A percentile compares a stretch with the other conserved stretches of the same genome.
Evolutionary conservation across 441 rosid genomes (phyloP).

Genomic region (Arabidopsis hybrid): DNA sequence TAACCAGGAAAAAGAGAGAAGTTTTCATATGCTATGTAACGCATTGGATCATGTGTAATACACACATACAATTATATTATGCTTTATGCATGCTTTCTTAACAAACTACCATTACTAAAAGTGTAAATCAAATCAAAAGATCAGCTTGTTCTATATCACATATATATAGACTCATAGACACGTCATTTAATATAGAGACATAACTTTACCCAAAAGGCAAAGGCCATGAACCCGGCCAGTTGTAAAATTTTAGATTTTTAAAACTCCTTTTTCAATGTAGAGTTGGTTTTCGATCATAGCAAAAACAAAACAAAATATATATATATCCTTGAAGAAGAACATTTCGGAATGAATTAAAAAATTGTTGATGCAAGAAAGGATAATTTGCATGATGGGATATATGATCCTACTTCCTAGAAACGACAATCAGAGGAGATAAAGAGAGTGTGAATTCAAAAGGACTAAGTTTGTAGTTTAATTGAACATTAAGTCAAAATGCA

Average conservation of each 20-base stretch:
- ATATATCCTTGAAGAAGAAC: conserved; percentile 1
- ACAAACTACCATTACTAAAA: conserved; percentile 21
- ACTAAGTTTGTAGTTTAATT: not conserved
- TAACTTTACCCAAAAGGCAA: conserved; percentile 30
- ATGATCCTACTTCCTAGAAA: not conserved
- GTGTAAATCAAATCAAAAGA: conserved; percentile 10
- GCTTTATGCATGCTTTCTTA: not conserved
- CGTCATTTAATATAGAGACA: conserved; percentile 19
- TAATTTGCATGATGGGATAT: conserved; percentile 17
- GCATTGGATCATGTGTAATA: conserved; percentile 28
- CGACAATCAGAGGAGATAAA: conserved; percentile 1
- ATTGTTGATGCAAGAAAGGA: not conserved
- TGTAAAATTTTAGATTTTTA: not conserved
- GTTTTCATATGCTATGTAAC: conserved; percentile 11
- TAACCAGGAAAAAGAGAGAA: not conserved
- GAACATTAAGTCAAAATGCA: not conserved
- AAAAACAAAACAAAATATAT: not conserved
- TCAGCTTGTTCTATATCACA: conserved; percentile 25
- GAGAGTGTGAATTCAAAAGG: not conserved
- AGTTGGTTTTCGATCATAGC: conserved; percentile 12
- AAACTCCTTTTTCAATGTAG: not conserved
- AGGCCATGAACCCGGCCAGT: conserved; percentile 14
- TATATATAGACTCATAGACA: conserved; percentile 20
- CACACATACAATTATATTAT: not conserved
- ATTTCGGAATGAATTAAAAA: not conserved